A percentile compares a stretch with the other conserved stretches of the same genome.
phyloP scores from a whole-genome alignment of 306 rosid species.

The Pyrus communis region DNA sequence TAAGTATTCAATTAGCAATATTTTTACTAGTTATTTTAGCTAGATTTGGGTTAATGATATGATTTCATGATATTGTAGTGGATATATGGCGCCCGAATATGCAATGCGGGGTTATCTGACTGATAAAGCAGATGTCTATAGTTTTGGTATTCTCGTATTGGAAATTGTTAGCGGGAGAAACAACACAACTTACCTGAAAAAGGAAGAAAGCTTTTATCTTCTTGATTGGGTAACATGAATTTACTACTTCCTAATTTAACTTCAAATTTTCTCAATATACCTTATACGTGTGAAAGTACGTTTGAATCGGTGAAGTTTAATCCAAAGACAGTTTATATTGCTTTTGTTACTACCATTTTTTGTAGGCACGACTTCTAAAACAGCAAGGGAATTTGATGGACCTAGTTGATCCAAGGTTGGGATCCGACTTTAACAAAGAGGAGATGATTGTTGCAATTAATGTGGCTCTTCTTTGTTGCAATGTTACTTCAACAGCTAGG shows the following conservation, averaged over 20 bases:
- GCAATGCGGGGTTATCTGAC: too few species aligned
- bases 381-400: background rate
- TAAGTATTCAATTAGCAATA: too few species aligned
- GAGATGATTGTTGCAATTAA: too few species aligned
- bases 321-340: too few species aligned
- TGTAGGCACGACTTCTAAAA: constrained; percentile 22
- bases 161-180: constrained; percentile 55
- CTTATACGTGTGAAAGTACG: too few species aligned
- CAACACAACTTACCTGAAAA: constrained; percentile 42
- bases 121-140: constrained; percentile 66
- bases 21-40: too few species aligned
- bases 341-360: background rate
- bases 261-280: background rate
- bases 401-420: constrained; percentile 13
- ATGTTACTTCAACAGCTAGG: too few species aligned
- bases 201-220: constrained; percentile 43
- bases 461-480: too few species aligned
- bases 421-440: background rate
- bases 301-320: too few species aligned
- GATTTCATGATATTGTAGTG: constrained; percentile 19
- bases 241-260: background rate
- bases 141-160: constrained; percentile 50
- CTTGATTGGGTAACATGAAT: constrained; percentile 49
- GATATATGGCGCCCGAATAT: constrained; percentile 19
- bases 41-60: background rate